These are phyloP conservation scores for Neonectria ditissima DNA, from an alignment of 2,329 filamentous ascomycete genomes.

Conservation along the genomic window DNA sequence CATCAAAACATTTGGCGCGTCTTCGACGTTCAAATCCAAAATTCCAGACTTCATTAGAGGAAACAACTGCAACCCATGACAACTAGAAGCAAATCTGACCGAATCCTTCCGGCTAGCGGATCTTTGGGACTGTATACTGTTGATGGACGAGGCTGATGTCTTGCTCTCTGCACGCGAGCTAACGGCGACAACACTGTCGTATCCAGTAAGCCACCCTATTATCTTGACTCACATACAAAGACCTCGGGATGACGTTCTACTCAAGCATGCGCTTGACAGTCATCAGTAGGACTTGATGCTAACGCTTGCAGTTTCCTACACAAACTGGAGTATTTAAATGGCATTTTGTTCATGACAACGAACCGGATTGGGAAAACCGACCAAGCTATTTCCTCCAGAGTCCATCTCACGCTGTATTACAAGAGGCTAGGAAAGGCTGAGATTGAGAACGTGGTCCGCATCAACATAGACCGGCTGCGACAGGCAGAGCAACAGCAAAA, in stretches of 20 bases:
- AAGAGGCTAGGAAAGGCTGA: constrained; percentile 6
- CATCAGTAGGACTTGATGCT: too few species aligned
- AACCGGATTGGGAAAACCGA: constrained; percentile 24
- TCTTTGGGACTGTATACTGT: constrained; percentile 4
- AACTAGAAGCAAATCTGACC: too few species aligned
- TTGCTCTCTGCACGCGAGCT: too few species aligned
- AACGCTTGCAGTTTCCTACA: constrained; percentile 6
- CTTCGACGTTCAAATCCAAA: too few species aligned
- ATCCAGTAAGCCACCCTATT: background rate
- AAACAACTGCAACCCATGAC: too few species aligned
- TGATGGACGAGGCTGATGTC: background rate
- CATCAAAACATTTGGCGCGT: too few species aligned
- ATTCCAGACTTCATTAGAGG: too few species aligned
- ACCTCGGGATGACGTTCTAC: too few species aligned
- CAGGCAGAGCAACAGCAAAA: constrained; percentile 5
- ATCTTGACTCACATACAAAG: background rate
- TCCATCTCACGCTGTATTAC: constrained; percentile 20
- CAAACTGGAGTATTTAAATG: constrained; percentile 21
- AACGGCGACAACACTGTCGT: background rate
- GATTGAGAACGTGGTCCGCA: constrained; percentile 15
- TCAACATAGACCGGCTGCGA: constrained; percentile 12
- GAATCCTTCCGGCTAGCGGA: constrained; percentile 1
- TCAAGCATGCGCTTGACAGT: too few species aligned
- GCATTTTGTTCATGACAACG: constrained; percentile 19
- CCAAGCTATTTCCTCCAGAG: constrained; percentile 15